These are phyloP conservation scores for Cladophialophora bantiana DNA, from an alignment of 2,329 filamentous ascomycete genomes.

Conservation along the genomic window DNA sequence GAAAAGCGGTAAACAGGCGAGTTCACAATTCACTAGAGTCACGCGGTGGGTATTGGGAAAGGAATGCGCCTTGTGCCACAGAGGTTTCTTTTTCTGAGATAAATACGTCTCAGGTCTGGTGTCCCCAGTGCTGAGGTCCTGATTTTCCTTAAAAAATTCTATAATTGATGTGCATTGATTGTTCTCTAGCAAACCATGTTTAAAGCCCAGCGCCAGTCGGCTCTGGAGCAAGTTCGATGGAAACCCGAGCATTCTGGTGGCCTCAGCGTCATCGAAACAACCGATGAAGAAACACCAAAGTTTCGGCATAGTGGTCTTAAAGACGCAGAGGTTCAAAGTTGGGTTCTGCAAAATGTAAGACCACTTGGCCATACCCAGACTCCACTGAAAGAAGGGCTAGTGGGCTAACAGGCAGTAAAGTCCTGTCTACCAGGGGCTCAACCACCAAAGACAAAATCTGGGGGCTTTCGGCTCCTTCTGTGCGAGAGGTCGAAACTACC, in stretches of 20 bases:
- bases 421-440: not conserved
- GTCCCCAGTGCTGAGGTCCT: no score
- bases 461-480: not conserved
- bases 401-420: not conserved
- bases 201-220: slow-evolving; percentile 1
- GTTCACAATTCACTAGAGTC: no score
- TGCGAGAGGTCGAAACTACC: not conserved
- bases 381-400: not conserved
- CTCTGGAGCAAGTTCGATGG: not conserved
- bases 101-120: no score
- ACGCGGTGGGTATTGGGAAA: no score
- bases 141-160: no score
- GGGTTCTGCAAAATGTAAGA: not conserved
- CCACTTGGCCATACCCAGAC: not conserved
- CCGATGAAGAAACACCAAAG: not conserved
- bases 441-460: not conserved
- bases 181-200: not conserved
- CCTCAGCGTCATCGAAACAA: not conserved
- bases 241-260: not conserved
- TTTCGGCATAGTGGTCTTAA: not conserved
- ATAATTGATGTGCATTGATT: no score
- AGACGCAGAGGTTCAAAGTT: not conserved
- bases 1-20: no score
- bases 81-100: no score
- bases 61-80: no score